Conservation (phyloP, 2,329 filamentous ascomycete genomes). For the Taxawa tesnikishii region DNA sequence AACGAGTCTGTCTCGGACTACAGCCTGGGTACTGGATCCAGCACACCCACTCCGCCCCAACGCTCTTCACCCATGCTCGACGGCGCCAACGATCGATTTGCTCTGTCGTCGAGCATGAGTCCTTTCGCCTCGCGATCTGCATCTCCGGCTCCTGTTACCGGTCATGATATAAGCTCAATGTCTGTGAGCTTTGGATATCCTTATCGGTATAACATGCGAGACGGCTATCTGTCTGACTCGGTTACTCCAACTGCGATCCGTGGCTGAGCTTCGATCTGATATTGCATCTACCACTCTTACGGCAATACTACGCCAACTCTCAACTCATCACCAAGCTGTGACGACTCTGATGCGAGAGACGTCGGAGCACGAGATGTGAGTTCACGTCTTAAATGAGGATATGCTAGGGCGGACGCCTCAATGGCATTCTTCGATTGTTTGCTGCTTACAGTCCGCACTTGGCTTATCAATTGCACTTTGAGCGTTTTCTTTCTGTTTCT, state of each 20-base stretch:
- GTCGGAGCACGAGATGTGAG: too few relatives aligned
- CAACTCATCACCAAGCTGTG: too few relatives aligned
- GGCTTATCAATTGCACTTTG: neutral
- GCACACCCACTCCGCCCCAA: constrained; percentile 7
- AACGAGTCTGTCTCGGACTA: constrained; percentile 4
- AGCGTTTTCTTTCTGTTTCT: neutral
- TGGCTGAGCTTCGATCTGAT: too few relatives aligned
- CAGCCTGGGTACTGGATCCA: constrained; percentile 7
- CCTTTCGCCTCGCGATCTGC: constrained; percentile 18
- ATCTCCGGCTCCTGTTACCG: constrained; percentile 18
- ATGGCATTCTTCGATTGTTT: too few relatives aligned
- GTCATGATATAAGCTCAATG: constrained; percentile 12
- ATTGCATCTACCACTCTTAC: too few relatives aligned
- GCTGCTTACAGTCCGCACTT: neutral
- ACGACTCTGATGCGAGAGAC: too few relatives aligned
- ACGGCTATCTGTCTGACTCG: constrained; percentile 21
- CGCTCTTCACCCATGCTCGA: constrained; percentile 13
- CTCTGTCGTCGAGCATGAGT: constrained; percentile 10
- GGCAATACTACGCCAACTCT: too few relatives aligned
- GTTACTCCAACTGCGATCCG: constrained; percentile 21
- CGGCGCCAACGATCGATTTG: constrained; percentile 13
- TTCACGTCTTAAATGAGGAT: too few relatives aligned
- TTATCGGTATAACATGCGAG: constrained; percentile 17
- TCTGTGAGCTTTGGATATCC: constrained; percentile 23
- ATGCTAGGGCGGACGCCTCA: too few relatives aligned